These are phyloP conservation scores for Penicillium griseofulvum DNA, from an alignment of 2,329 filamentous ascomycete species.

Conservation along the genomic window DNA sequence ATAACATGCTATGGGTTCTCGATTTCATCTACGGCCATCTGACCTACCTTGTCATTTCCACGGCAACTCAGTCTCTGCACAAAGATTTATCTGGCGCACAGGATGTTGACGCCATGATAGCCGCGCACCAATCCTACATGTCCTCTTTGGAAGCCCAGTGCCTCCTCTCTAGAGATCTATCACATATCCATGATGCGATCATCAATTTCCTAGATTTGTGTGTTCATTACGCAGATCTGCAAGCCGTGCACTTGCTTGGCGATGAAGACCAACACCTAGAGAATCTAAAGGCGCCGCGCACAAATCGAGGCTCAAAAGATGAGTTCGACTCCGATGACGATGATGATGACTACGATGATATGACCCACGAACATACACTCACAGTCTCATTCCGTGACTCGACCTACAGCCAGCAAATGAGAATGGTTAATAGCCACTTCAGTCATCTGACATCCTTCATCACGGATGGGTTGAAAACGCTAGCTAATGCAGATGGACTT, in stretches of 20 bases:
- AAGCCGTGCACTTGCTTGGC: conserved; percentile 42
- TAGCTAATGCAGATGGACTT: conserved; percentile 71
- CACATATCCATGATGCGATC: conserved; percentile 68
- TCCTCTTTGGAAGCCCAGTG: conserved; percentile 64
- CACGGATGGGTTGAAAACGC: conserved; percentile 67
- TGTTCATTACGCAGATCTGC: conserved; percentile 65
- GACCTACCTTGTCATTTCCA: conserved; percentile 67
- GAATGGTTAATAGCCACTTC: conserved; percentile 61
- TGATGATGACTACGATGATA: conserved; percentile 29
- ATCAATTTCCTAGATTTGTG: conserved; percentile 74
- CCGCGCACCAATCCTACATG: conserved; percentile 64
- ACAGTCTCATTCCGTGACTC: conserved; percentile 37
- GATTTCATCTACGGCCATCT: conserved; percentile 73
- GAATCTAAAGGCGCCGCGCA: neutral
- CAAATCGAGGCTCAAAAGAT: neutral
- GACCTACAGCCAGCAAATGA: conserved; percentile 55
- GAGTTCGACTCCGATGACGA: conserved; percentile 24
- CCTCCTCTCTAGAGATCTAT: conserved; percentile 66
- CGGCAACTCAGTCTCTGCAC: conserved; percentile 58
- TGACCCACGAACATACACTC: conserved; percentile 42
- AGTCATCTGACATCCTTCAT: conserved; percentile 68
- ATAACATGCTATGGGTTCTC: conserved; percentile 73
- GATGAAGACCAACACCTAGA: conserved; percentile 1
- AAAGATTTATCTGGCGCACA: conserved; percentile 57
- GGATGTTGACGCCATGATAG: conserved; percentile 80